phyloP scores from a whole-genome alignment of 352 stramenopile species.

The Pythium rishiriense region DNA sequence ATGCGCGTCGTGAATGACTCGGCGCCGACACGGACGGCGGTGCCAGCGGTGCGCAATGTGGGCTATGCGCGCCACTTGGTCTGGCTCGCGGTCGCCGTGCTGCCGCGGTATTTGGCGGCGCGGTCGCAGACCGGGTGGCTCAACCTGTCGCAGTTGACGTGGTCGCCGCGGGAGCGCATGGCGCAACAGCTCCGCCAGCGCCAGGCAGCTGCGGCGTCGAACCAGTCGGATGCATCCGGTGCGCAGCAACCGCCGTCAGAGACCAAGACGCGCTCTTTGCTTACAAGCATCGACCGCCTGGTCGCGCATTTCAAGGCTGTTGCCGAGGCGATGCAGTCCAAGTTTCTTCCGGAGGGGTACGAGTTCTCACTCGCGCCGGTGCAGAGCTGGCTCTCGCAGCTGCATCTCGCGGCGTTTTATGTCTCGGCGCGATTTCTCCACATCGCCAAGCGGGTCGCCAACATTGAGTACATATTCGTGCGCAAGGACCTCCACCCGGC shows the following conservation, averaged over 20 bases:
- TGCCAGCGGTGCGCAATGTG: constrained; percentile 34
- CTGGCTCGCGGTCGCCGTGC: constrained; percentile 58
- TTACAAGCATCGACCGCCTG: constrained; percentile 35
- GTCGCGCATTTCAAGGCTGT: constrained; percentile 48
- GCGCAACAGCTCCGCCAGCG: constrained; percentile 69
- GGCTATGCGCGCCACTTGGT: constrained; percentile 38
- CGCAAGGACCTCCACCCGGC: constrained; percentile 54
- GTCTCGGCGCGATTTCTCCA: constrained; percentile 71
- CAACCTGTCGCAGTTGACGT: constrained; percentile 62
- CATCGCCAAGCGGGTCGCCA: constrained; percentile 62
- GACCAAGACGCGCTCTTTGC: constrained; percentile 32
- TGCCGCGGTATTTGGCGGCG: constrained; percentile 60
- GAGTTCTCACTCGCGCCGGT: constrained; percentile 54
- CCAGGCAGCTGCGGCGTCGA: constrained; percentile 26
- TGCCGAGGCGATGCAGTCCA: constrained; percentile 38
- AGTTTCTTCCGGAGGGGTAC: constrained; percentile 55
- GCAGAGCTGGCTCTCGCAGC: constrained; percentile 47
- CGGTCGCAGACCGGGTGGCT: constrained; percentile 74
- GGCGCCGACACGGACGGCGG: background rate
- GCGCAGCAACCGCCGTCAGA: constrained; percentile 6
- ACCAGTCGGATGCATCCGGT: background rate
- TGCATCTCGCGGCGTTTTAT: constrained; percentile 79
- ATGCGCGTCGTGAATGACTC: constrained; percentile 49
- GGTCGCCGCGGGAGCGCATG: constrained; percentile 73
- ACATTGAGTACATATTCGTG: constrained; percentile 80